phyloP scores from a whole-genome alignment of 768 basidiomycete species.

The Trametes maxima region DNA sequence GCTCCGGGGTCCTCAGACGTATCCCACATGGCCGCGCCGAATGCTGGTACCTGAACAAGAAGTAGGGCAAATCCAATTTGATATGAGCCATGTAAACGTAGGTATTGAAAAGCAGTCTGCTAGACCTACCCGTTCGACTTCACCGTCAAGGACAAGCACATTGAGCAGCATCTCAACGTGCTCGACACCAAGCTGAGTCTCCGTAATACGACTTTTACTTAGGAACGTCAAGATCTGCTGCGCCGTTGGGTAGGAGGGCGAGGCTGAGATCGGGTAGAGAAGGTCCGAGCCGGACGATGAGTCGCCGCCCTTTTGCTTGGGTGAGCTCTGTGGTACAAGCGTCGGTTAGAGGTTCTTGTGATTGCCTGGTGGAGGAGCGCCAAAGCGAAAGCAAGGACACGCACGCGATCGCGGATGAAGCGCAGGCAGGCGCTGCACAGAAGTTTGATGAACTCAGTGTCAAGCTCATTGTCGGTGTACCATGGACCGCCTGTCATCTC shows the following conservation, averaged over 20 bases:
- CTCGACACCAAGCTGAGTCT: conserved; percentile 79
- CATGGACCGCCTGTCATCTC: conserved; percentile 96
- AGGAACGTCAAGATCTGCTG: conserved; percentile 75
- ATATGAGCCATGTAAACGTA: background rate
- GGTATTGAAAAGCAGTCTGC: background rate
- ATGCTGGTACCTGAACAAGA: conserved; percentile 21
- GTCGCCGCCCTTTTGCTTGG: conserved; percentile 52
- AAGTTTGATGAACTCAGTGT: conserved; percentile 88
- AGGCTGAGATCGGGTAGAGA: conserved; percentile 75
- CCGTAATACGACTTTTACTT: conserved; percentile 74
- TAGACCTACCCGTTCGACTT: conserved; percentile 74
- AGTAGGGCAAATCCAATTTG: background rate
- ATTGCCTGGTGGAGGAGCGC: background rate
- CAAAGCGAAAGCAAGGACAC: background rate
- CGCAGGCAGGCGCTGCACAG: conserved; percentile 77
- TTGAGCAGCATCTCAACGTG: conserved; percentile 93
- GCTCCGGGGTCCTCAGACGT: conserved; percentile 11
- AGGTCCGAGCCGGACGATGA: conserved; percentile 35
- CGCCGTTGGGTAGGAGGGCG: conserved; percentile 76
- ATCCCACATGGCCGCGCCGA: conserved; percentile 26
- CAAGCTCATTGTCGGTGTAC: conserved; percentile 97
- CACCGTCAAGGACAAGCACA: conserved; percentile 88
- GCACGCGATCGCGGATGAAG: conserved; percentile 76
- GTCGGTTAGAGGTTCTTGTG: background rate
- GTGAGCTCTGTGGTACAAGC: conserved; percentile 57